Evolutionary conservation across 192 early-diverging fungal species (phyloP).

Genomic region (Linnemannia hyalina): DNA sequence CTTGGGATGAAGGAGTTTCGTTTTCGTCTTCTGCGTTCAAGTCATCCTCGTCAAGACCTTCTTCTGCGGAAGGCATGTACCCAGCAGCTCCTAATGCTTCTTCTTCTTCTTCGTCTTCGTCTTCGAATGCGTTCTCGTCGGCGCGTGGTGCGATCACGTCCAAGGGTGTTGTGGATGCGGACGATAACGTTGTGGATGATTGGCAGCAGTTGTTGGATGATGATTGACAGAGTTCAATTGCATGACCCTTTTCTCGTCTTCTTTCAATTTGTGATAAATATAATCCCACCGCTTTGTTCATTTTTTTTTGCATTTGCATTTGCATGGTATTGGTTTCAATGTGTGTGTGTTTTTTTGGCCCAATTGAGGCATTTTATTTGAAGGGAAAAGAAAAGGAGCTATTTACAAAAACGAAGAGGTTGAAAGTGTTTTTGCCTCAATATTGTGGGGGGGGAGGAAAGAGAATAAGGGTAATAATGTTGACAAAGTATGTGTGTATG

Average conservation of each 20-base stretch:
- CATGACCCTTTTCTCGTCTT: not conserved
- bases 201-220: slow-evolving; percentile 55
- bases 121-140: not conserved
- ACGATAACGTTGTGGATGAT: slow-evolving; percentile 52
- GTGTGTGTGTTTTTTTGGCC: not conserved
- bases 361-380: slow-evolving; percentile 5
- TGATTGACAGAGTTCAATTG: slow-evolving; percentile 5
- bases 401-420: not conserved
- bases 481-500: not conserved
- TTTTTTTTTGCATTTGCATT: not conserved
- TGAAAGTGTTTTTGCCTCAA: not conserved
- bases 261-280: not conserved
- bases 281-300: not conserved
- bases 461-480: not conserved
- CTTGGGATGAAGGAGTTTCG: slow-evolving; percentile 23
- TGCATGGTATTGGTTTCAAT: not conserved
- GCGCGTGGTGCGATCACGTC: slow-evolving; percentile 31
- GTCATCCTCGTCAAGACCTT: not conserved
- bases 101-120: not conserved
- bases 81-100: not conserved
- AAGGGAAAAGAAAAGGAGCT: not conserved
- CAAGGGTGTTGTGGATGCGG: slow-evolving; percentile 46
- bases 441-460: not conserved
- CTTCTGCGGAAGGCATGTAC: not conserved
- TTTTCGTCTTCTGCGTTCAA: not conserved